A percentile compares a stretch with the other conserved stretches of the same genome.
Evolutionary conservation across 768 basidiomycete species (phyloP).

Genomic region (Phlegmacium glaucopus): DNA sequence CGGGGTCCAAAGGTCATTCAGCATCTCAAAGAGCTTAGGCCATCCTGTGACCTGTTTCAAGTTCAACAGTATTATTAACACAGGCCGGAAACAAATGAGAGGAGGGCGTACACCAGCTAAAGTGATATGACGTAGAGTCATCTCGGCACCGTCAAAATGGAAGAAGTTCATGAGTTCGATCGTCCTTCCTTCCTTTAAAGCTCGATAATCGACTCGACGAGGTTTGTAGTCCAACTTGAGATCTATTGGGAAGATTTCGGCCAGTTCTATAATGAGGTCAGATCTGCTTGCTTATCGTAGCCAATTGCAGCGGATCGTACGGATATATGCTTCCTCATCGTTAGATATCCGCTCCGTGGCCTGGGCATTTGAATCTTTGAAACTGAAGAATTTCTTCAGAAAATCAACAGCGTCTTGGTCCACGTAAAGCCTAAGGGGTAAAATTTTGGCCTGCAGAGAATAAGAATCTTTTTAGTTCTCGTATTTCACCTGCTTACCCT

Average conservation of each 20-base stretch:
- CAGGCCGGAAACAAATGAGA: constrained; percentile 1
- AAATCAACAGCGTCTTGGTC: constrained; percentile 99
- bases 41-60: constrained; percentile 83
- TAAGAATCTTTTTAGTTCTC: background rate
- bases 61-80: constrained; percentile 4
- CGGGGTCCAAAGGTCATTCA: constrained; percentile 99
- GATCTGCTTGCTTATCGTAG: constrained; percentile 1
- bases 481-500: constrained; percentile 45
- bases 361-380: constrained; percentile 58
- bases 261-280: constrained; percentile 58
- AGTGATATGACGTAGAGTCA: constrained; percentile 93
- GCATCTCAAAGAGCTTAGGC: constrained; percentile 79
- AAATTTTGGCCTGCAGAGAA: constrained; percentile 69
- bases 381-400: constrained; percentile 93
- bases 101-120: constrained; percentile 73
- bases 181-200: constrained; percentile 84
- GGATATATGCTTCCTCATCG: constrained; percentile 43
- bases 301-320: constrained; percentile 15
- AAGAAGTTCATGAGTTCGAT: constrained; percentile 99
- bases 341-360: constrained; percentile 26
- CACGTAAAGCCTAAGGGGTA: constrained; percentile 89
- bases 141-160: constrained; percentile 98
- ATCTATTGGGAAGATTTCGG: constrained; percentile 93
- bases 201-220: constrained; percentile 91
- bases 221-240: constrained; percentile 98